phyloP scores from a whole-genome alignment of 768 basidiomycete genomes.

The Pulveroboletus sp. region DNA sequence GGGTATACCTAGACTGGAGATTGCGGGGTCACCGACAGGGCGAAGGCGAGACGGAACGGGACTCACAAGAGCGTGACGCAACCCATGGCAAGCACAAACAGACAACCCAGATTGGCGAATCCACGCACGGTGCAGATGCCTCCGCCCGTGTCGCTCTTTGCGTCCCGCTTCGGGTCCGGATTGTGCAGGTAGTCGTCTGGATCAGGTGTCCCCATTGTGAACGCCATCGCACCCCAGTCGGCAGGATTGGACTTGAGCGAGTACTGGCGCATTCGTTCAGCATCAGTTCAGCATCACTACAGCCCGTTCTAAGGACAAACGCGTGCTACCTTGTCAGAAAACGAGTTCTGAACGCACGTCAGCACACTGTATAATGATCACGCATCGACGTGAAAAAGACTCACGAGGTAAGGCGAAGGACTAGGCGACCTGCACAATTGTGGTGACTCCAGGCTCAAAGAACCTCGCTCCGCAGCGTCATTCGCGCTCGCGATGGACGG shows the following conservation, averaged over 20 bases:
- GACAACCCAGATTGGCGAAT: conserved; percentile 62
- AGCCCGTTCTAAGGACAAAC: not conserved
- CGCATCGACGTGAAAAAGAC: not conserved
- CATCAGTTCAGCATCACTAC: too few relatives aligned
- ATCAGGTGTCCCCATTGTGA: conserved; percentile 46
- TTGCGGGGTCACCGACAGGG: too few relatives aligned
- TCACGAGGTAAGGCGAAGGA: conserved; percentile 27
- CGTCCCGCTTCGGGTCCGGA: conserved; percentile 54
- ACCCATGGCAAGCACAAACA: conserved; percentile 49
- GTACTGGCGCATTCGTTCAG: conserved; percentile 29
- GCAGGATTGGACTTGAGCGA: conserved; percentile 41
- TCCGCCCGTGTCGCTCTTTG: conserved; percentile 53
- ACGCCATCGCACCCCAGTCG: conserved; percentile 45
- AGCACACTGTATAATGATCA: too few relatives aligned
- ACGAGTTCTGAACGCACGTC: conserved; percentile 21
- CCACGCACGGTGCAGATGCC: conserved; percentile 60
- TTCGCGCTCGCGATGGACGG: conserved; percentile 19
- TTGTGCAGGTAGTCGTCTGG: conserved; percentile 63
- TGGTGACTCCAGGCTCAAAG: not conserved
- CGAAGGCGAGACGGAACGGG: not conserved
- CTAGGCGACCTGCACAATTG: conserved; percentile 23
- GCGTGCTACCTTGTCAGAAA: conserved; percentile 25
- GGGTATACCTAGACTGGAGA: conserved; percentile 21
- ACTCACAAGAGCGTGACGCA: conserved; percentile 57
- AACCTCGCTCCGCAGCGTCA: conserved; percentile 13